phyloP scores from a whole-genome alignment of 2,329 filamentous ascomycete species.

The Metarhizium anisopliae region DNA sequence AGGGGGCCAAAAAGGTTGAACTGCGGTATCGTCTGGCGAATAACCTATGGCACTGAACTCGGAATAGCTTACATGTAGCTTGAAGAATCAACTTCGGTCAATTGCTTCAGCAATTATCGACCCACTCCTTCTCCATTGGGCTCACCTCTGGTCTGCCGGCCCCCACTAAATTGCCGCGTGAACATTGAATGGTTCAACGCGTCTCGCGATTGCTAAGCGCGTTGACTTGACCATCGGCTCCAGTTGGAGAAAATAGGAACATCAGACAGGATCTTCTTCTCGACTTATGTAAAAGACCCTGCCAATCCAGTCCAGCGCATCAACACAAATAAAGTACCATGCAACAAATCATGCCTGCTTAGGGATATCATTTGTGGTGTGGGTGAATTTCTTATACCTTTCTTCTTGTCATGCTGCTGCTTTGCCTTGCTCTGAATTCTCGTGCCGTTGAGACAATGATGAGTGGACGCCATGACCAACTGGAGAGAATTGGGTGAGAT shows the following conservation, averaged over 20 bases:
- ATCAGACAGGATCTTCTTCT: not conserved
- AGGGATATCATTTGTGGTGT: not conserved
- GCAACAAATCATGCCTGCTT: not conserved
- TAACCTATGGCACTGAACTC: too few species aligned
- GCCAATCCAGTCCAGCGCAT: not conserved
- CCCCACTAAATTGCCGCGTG: slow-evolving; percentile 4
- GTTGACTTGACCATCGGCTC: not conserved
- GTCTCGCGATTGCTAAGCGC: not conserved
- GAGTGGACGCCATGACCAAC: slow-evolving; percentile 28
- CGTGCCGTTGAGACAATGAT: slow-evolving; percentile 18
- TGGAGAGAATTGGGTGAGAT: slow-evolving; percentile 43
- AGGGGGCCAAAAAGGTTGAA: not conserved
- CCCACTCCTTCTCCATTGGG: too few species aligned
- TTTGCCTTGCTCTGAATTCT: not conserved
- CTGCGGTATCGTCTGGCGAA: too few species aligned
- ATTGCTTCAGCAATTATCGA: not conserved
- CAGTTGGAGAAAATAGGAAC: not conserved
- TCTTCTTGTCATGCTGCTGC: not conserved
- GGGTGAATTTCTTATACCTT: not conserved
- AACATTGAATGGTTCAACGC: not conserved
- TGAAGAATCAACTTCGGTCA: too few species aligned
- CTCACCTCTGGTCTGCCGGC: not conserved
- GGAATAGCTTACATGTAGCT: too few species aligned
- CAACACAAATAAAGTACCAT: not conserved
- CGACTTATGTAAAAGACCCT: not conserved